A percentile compares a stretch with the other conserved stretches of the same genome.
These are phyloP conservation scores for Betula pendula DNA, from an alignment of 306 rosid species.

Conservation along the genomic window DNA sequence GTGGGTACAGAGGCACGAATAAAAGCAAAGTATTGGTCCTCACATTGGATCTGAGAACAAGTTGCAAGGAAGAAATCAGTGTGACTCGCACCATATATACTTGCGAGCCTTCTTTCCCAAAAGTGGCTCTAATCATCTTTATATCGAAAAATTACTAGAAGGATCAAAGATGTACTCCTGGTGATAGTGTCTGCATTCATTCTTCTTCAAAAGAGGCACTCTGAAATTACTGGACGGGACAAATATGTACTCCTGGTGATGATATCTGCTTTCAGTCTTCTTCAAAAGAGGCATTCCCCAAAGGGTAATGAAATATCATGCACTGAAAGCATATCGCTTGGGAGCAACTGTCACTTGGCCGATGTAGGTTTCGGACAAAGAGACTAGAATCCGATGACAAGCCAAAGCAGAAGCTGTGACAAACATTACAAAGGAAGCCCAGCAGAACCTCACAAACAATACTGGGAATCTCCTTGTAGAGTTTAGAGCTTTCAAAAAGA, in stretches of 20 bases:
- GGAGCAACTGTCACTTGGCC: constrained; percentile 50
- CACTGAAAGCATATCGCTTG: constrained; percentile 60
- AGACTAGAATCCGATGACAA: constrained; percentile 56
- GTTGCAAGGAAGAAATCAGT: not conserved
- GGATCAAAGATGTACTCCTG: not conserved
- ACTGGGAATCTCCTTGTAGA: constrained; percentile 60
- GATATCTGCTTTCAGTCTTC: constrained; percentile 2
- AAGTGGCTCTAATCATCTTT: not conserved
- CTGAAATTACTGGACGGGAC: not conserved
- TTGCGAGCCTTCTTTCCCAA: not conserved
- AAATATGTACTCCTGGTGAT: not conserved
- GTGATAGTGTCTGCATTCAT: not conserved
- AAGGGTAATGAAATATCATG: constrained; percentile 38
- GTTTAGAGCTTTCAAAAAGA: constrained; percentile 55
- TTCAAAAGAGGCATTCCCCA: not conserved
- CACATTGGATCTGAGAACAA: not conserved
- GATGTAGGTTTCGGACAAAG: constrained; percentile 66
- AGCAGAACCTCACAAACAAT: constrained; percentile 64
- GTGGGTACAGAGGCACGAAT: no score
- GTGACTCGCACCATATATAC: not conserved
- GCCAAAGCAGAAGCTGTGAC: constrained; percentile 69
- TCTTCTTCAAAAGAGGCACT: not conserved
- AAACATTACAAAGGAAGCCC: constrained; percentile 57
- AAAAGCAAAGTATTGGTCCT: not conserved
- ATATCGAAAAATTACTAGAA: not conserved